These are phyloP conservation scores for Pseudogymnoascus sp. DNA, from an alignment of 2,329 filamentous ascomycete species.

Conservation along the genomic window DNA sequence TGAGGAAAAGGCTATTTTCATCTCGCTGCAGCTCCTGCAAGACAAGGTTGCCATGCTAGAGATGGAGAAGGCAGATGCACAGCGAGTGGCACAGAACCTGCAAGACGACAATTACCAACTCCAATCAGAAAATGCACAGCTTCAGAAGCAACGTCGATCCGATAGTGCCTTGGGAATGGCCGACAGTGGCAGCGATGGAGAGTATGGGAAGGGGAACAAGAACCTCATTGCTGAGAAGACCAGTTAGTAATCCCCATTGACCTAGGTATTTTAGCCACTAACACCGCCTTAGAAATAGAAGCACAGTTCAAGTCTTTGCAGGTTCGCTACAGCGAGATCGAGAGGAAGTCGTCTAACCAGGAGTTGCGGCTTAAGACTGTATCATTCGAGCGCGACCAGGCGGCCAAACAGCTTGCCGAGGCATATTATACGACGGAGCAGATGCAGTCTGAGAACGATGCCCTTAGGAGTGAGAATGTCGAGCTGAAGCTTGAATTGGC, in stretches of 20 bases:
- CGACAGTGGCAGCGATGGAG: constrained; percentile 37
- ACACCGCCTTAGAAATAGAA: constrained; percentile 42
- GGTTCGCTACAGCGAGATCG: constrained; percentile 52
- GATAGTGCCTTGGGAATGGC: constrained; percentile 36
- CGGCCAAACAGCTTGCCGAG: constrained; percentile 53
- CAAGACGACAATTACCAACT: constrained; percentile 45
- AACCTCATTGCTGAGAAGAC: constrained; percentile 45
- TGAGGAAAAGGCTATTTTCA: constrained; percentile 55
- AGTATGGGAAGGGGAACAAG: constrained; percentile 29
- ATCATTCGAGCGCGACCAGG: constrained; percentile 55
- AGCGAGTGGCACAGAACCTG: constrained; percentile 41
- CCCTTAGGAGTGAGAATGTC: constrained; percentile 29
- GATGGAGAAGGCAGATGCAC: constrained; percentile 42
- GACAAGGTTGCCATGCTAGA: constrained; percentile 51
- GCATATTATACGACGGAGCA: constrained; percentile 49
- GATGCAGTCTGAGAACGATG: constrained; percentile 35
- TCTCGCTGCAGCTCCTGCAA: constrained; percentile 50
- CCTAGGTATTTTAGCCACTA: background rate
- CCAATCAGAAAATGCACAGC: constrained; percentile 36
- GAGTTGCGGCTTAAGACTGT: constrained; percentile 57
- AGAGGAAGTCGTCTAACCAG: constrained; percentile 52
- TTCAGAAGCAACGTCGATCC: constrained; percentile 32
- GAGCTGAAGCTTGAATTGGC: constrained; percentile 18
- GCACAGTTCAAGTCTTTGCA: constrained; percentile 52
- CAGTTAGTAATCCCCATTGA: constrained; percentile 36